Conservation (phyloP, 768 basidiomycete genomes). For the Antrodiella citrinella region DNA sequence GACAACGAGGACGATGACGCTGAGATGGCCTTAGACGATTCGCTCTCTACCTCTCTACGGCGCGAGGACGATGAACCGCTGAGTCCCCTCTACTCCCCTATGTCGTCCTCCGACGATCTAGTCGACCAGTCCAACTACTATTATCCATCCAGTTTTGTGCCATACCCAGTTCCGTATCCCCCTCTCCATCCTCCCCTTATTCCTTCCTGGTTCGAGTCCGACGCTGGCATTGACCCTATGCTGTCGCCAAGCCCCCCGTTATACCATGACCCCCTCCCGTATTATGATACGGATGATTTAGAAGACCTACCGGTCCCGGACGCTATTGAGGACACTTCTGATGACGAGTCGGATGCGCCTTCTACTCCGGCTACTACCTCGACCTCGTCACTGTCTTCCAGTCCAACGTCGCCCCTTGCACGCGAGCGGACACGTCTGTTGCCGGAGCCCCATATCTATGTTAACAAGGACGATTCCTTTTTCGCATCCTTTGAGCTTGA, state of each 20-base stretch:
- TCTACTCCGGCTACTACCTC: conserved; percentile 59
- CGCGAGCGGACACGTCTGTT: conserved; percentile 42
- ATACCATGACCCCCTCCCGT: conserved; percentile 54
- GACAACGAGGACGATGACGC: conserved; percentile 63
- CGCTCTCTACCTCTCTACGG: conserved; percentile 22
- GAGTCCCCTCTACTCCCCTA: conserved; percentile 61
- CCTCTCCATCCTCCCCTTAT: conserved; percentile 50
- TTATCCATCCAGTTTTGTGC: conserved; percentile 39
- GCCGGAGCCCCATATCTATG: conserved; percentile 47
- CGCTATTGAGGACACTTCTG: conserved; percentile 77
- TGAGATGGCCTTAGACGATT: conserved; percentile 29
- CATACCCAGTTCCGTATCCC: conserved; percentile 63
- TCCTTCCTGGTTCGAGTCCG: conserved; percentile 39
- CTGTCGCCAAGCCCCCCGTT: conserved; percentile 23
- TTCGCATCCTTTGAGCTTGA: conserved; percentile 64
- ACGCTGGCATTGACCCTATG: conserved; percentile 33
- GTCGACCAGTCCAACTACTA: conserved; percentile 36
- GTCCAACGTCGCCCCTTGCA: conserved; percentile 30
- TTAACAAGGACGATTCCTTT: conserved; percentile 50
- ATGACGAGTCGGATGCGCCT: conserved; percentile 73
- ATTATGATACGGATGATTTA: conserved; percentile 51
- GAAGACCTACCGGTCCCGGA: conserved; percentile 70
- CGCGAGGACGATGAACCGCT: conserved; percentile 50
- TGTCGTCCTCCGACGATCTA: conserved; percentile 75
- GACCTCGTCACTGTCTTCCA: conserved; percentile 38